Percentiles rank a stretch among this genome's conserved stretches.
These are phyloP conservation scores for Insectozyma bohioensis DNA, from an alignment of 1,139 yeast genomes.

Conservation along the genomic window DNA sequence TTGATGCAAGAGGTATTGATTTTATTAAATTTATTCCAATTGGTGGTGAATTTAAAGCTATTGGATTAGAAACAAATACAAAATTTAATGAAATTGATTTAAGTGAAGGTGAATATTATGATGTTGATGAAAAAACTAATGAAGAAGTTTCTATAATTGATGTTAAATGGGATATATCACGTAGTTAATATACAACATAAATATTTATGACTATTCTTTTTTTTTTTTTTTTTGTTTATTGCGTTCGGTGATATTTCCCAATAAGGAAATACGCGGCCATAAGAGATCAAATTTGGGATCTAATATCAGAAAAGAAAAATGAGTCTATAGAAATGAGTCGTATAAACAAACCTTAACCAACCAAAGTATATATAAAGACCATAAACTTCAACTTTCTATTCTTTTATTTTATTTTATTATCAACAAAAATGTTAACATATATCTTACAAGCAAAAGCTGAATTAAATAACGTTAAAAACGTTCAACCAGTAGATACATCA, in stretches of 20 bases:
- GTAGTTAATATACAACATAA: too few species aligned
- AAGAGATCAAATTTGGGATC: too few species aligned
- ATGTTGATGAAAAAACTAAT: conserved; percentile 83
- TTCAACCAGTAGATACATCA: conserved; percentile 59
- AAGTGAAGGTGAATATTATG: conserved; percentile 88
- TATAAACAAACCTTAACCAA: too few species aligned
- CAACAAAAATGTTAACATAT: conserved; percentile 16
- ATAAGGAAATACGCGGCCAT: too few species aligned
- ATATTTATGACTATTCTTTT: too few species aligned
- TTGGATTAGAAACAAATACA: conserved; percentile 52
- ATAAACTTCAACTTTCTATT: too few species aligned
- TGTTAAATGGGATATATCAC: conserved; percentile 48
- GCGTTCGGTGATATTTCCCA: too few species aligned
- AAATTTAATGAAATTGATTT: conserved; percentile 66
- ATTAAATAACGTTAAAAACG: conserved; percentile 58
- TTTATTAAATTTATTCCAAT: conserved; percentile 66
- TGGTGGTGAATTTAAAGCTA: conserved; percentile 66
- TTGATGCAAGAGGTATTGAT: conserved; percentile 87
- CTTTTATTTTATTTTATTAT: too few species aligned
- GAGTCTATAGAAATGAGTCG: too few species aligned
- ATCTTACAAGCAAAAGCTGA: conserved; percentile 55
- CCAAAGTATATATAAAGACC: too few species aligned
- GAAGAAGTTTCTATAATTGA: conserved; percentile 82
- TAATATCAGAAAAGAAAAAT: too few species aligned
- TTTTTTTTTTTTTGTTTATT: too few species aligned